Evolutionary conservation across 2,329 filamentous ascomycete species (phyloP), one percentile per base, ranked within the genome.

Genomic region (Kalmusia sp.): DNA sequence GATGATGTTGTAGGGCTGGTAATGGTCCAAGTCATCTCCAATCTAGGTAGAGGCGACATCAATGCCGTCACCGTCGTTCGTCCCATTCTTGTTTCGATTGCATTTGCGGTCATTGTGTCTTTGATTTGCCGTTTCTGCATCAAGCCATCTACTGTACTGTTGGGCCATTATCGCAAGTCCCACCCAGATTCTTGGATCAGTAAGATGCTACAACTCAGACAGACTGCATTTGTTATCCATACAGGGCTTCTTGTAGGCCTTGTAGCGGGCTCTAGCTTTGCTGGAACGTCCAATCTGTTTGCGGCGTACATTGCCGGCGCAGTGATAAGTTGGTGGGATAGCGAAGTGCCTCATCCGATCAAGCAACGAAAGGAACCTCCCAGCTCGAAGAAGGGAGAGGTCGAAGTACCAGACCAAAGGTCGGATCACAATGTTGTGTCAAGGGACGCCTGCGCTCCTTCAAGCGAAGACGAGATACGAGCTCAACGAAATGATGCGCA

Each of bases 1-100:
- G 91, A 95, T 67, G 90, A 95, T 73, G 87, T 93, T 0, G 82
- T 90, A 1, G 90, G 89, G 0, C 76, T 93, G 8, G 84, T 93
- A 6, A 89, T 93, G 84, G 87, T 92, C 0, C 85, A 91, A 59
- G 82, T 93, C 39, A 87, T 95, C 19, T 84, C 87, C 0, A 87
- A 86, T 40, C 76, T 93, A 0, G 81, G 88, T 72, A 49, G 68
- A 39, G 61, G 56, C 7, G 62, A 58, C 3, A 71, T 82, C 55
- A 72, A 59, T 35, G 71, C 73, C 1, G 61, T 74, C 4, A 80
- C 76, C 3, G 70, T 85, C 9, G 66, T 82, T 11, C 72, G 83
- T 24, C 82, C 83, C 0, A 69, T 86, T 2, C 71, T 80, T 24
- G 82, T 83, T 1, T 82, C 81, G 1, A 46, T 84, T 12, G 84